Conservation (phyloP, 495 filamentous ascomycete genomes). For the Clavariopsis aquatica region DNA sequence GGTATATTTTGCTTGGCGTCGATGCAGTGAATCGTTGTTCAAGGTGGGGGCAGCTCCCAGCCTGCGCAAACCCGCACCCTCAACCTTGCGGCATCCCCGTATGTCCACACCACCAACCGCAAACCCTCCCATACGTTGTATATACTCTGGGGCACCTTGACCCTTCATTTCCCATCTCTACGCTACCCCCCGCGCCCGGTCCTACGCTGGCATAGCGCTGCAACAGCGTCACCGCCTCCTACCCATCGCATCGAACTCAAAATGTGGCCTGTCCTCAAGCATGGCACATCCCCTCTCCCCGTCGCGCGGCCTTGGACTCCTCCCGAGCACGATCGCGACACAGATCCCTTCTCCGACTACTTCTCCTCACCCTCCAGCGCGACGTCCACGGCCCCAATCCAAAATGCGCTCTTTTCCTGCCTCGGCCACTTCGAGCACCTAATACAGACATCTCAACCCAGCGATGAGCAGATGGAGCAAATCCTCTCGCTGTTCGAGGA, state of each 20-base stretch:
- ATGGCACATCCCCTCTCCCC: constrained; percentile 2
- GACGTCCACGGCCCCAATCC: constrained; percentile 11
- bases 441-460: constrained; percentile 12
- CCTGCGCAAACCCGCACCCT: not conserved
- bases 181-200: not conserved
- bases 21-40: not conserved
- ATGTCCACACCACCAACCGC: not conserved
- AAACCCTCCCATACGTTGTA: not conserved
- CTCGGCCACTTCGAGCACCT: constrained; percentile 13
- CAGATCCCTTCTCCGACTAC: not conserved
- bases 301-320: constrained; percentile 25
- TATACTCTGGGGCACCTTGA: not conserved
- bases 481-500: constrained; percentile 19
- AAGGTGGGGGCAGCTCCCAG: not conserved
- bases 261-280: constrained; percentile 14
- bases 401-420: constrained; percentile 19
- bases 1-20: not conserved
- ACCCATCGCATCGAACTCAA: not conserved
- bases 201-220: not conserved
- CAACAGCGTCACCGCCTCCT: not conserved
- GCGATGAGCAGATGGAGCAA: constrained; percentile 23
- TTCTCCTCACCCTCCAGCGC: not conserved
- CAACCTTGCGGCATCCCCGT: not conserved
- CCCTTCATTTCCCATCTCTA: not conserved
- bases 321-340: constrained; percentile 4